These are phyloP conservation scores for Phytophthora podocarpi DNA, from an alignment of 352 stramenopile species.

Conservation along the genomic window DNA sequence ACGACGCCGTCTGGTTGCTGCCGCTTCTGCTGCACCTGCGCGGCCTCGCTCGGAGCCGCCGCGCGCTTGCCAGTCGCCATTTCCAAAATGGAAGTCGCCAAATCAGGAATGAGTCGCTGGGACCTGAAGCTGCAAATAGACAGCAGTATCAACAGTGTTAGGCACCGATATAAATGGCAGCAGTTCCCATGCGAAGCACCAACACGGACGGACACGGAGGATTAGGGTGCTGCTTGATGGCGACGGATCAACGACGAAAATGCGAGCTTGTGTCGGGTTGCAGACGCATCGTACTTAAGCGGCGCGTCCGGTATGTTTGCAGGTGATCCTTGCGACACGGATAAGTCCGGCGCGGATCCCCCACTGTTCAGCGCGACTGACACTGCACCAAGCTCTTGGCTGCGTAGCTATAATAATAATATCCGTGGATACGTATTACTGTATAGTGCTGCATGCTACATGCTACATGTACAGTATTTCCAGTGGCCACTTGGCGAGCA, in stretches of 20 bases:
- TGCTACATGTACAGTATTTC: background rate
- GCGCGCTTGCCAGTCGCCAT: slow-evolving; percentile 28
- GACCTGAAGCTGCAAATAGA: slow-evolving; percentile 24
- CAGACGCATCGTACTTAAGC: slow-evolving; percentile 17
- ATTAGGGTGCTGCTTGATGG: slow-evolving; percentile 15
- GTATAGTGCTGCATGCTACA: background rate
- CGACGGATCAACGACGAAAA: slow-evolving; percentile 11
- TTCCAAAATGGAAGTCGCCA: slow-evolving; percentile 8
- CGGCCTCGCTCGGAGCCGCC: slow-evolving; percentile 12
- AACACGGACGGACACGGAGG: too few species aligned
- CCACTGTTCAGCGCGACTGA: slow-evolving; percentile 3
- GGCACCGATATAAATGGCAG: background rate
- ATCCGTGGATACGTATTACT: too few species aligned
- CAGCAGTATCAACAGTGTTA: background rate
- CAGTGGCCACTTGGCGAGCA: background rate
- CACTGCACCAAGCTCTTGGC: too few species aligned
- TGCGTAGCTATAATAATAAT: too few species aligned
- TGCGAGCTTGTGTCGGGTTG: background rate
- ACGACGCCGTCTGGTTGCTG: slow-evolving; percentile 5
- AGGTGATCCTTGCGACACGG: slow-evolving; percentile 22
- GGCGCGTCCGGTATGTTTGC: background rate
- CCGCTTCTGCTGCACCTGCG: slow-evolving; percentile 20
- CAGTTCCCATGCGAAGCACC: slow-evolving; percentile 3
- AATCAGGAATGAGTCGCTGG: slow-evolving; percentile 16
- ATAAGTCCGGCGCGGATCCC: slow-evolving; percentile 1